phyloP scores from a whole-genome alignment of 805 yeast species.

The Lachancea thermotolerans region DNA sequence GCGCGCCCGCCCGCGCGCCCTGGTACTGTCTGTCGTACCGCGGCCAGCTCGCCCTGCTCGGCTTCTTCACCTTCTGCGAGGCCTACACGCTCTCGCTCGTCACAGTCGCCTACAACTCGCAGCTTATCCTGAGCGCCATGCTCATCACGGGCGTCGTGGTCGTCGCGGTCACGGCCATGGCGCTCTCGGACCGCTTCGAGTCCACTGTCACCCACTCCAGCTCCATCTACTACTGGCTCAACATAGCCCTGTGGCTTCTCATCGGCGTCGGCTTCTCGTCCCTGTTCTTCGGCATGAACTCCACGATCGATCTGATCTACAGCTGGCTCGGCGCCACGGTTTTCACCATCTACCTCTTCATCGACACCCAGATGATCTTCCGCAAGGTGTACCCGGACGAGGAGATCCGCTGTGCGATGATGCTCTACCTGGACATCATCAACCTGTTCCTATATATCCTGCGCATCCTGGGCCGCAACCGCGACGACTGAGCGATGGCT shows the following conservation, averaged over 20 bases:
- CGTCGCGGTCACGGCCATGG: constrained; percentile 68
- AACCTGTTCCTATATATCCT: constrained; percentile 74
- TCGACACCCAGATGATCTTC: constrained; percentile 78
- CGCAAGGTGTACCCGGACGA: constrained; percentile 74
- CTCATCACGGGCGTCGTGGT: constrained; percentile 63
- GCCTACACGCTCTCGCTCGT: constrained; percentile 65
- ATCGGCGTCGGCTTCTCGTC: constrained; percentile 62
- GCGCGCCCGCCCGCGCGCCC: constrained; percentile 13
- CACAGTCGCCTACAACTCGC: constrained; percentile 55
- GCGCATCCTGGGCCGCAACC: constrained; percentile 44
- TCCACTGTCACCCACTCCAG: constrained; percentile 28
- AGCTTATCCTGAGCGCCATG: constrained; percentile 63
- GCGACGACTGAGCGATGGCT: constrained; percentile 12
- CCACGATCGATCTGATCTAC: constrained; percentile 58
- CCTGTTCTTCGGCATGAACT: constrained; percentile 54
- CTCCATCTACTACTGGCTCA: constrained; percentile 33
- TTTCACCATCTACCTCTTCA: constrained; percentile 63
- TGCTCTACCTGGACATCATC: constrained; percentile 73
- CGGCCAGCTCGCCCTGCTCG: constrained; percentile 42
- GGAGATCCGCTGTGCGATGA: constrained; percentile 73
- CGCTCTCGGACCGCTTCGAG: constrained; percentile 53
- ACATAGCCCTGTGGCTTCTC: constrained; percentile 55
- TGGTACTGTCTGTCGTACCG: constrained; percentile 27
- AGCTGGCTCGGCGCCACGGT: constrained; percentile 68
- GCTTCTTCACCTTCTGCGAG: constrained; percentile 67